Conservation (phyloP, 2,329 filamentous ascomycete species). For the Rhinocladiella similis region DNA sequence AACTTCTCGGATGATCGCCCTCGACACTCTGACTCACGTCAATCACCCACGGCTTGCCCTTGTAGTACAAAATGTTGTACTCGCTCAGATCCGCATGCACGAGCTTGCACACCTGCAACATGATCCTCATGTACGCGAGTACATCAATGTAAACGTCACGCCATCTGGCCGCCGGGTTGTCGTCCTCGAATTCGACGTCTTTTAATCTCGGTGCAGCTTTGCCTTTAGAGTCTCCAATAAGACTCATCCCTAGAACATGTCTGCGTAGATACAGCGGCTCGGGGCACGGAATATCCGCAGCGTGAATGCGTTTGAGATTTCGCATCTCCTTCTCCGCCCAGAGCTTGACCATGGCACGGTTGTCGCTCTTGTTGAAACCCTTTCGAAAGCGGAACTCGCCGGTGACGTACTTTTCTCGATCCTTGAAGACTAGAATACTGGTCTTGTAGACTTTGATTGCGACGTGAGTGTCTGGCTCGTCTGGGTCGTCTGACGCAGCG, state of each 20-base stretch:
- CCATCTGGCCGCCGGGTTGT: conserved; percentile 71
- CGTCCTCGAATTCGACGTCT: conserved; percentile 73
- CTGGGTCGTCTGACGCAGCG: conserved; percentile 56
- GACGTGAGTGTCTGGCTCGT: conserved; percentile 62
- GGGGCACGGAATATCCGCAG: conserved; percentile 83
- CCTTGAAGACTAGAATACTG: conserved; percentile 95
- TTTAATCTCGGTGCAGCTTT: conserved; percentile 85
- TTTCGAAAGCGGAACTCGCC: conserved; percentile 90
- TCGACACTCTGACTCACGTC: conserved; percentile 98
- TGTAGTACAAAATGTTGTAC: conserved; percentile 94
- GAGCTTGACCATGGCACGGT: conserved; percentile 94
- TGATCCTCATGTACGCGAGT: conserved; percentile 81
- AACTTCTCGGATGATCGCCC: conserved; percentile 86
- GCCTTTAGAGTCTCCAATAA: conserved; percentile 83
- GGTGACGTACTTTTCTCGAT: conserved; percentile 91
- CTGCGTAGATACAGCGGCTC: conserved; percentile 85
- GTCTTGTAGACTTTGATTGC: conserved; percentile 99
- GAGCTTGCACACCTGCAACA: conserved; percentile 89
- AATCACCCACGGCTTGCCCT: conserved; percentile 82
- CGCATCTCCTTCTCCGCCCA: conserved; percentile 99
- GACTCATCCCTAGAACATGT: conserved; percentile 95
- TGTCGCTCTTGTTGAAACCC: conserved; percentile 92
- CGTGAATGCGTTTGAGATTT: conserved; percentile 81
- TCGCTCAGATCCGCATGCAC: conserved; percentile 97
- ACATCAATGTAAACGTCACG: conserved; percentile 77